Evolutionary conservation across 2,329 filamentous ascomycete genomes (phyloP), one percentile per base, ranked within the genome.

Genomic region (Ascochyta pisi): DNA sequence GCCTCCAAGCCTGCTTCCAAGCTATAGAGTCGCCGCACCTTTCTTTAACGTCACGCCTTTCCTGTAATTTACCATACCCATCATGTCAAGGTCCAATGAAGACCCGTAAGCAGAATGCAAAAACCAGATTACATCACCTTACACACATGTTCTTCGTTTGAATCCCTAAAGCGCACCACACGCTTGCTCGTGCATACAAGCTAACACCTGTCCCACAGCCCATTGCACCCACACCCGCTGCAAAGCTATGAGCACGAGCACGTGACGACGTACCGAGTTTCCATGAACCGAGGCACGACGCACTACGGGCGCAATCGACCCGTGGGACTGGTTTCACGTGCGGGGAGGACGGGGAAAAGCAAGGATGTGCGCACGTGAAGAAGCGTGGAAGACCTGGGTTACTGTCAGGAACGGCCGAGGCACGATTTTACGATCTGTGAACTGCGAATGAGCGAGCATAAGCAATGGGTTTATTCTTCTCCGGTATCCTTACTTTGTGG

Each of bases 1-100:
- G 78, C 81, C 55, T 82, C 86, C 58, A 85, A 87, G n/a, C 76
- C 78, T 57, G 80, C 80, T 35, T 73, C 80, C 41, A 82, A 82
- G 73, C 70, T 79, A 66, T 79, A 75, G 44, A 45, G 26, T 34
- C 26, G 12, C 15, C 9, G 4, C 34, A 27, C 27, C 4, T 48
- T 56, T 44, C 38, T 12, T 43, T 38, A 8, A 35, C 35, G 5
- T 48, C 35, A 51, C 33, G 38, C 50, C 35, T 42, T 16, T 42
- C 19, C 44, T 56, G 53, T 56, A 56, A 43, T 27, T 39, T 56
- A 56, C 33, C 53, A 56, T 51, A 56, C 48, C 43, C 43, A 50
- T 31, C 37, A 50, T 37, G 15, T 38, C 19, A 33, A 55, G 41
- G 41, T 41, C 40, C 40, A 40, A 54, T 40, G 29, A 34, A 40